Evolutionary conservation across 352 stramenopile genomes (phyloP), one percentile per base, ranked within the genome.

Genomic region (Elongisporangium anandrum): DNA sequence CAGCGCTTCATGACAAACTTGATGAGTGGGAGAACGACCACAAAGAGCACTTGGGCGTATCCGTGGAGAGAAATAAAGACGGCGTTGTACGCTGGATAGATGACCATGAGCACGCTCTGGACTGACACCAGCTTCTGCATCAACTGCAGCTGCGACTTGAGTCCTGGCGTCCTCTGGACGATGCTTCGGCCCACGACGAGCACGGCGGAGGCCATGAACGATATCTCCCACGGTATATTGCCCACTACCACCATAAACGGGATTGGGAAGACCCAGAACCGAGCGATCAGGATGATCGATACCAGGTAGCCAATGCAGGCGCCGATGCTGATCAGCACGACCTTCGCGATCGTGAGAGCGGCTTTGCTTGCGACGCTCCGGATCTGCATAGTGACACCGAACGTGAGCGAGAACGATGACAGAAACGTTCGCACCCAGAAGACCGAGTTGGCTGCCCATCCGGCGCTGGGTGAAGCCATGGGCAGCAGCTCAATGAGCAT

Each of bases 1-100:
- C 6, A 39, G 9, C 29, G 29, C 29, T 39, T 39, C 29, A 39
- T 39, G 8, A 39, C 1, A 8, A 39, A 39, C 29, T 39, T 39
- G 29, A 39, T 8, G 8, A 39, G 29, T 13, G 29, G 29, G 9
- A 39, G 29, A 39, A 39, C 29, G 29, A 8, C 29, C 29, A 39
- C 29, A 8, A 39, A 39, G 4, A 39, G 29, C 8, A 39, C 29
- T 39, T 39, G 29, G 13, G 29, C 29, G 29, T 2, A 2, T 8
- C 29, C 29, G 4, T 39, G 6, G 29, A 39, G 29, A 4, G 29
- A 39, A 2, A 53, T 21, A 53, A 73, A 73, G 4, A 76, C 16
- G 2, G 62, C 69, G 2, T 70, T 67, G n/a, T 69, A 76, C 0
- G 56, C 69, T 19, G 69, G 65, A n/a, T 76, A 76, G n/a, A 76